These are phyloP conservation scores for Colletotrichum sp. DNA, from an alignment of 2,329 filamentous ascomycete species.

Conservation along the genomic window DNA sequence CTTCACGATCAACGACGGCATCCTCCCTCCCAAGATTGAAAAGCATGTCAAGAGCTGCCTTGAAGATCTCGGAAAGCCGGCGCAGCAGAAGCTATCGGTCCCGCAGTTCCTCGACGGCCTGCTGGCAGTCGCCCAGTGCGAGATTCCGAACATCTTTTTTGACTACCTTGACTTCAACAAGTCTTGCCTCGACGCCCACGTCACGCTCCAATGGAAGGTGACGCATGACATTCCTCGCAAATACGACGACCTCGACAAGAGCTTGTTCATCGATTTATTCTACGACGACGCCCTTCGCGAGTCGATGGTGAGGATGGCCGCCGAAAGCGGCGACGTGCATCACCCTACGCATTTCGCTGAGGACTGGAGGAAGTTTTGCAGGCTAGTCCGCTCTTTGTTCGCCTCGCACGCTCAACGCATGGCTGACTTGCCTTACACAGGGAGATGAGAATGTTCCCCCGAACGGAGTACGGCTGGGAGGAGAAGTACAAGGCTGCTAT, in stretches of 20 bases:
- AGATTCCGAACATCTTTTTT: neutral
- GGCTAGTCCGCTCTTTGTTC: neutral
- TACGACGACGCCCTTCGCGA: neutral
- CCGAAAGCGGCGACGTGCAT: neutral
- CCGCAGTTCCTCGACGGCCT: neutral
- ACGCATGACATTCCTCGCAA: neutral
- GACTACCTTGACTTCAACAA: neutral
- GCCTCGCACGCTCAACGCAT: neutral
- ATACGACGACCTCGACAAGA: neutral
- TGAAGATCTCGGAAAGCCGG: neutral
- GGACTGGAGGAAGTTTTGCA: neutral
- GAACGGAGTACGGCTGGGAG: neutral
- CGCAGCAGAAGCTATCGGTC: neutral
- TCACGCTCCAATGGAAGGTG: neutral
- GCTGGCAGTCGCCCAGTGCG: neutral
- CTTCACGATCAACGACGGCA: neutral
- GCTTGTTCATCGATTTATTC: neutral
- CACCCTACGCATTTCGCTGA: neutral
- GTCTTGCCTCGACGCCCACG: neutral
- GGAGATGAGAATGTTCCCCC: neutral
- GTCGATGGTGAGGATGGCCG: neutral
- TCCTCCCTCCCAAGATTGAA: neutral
- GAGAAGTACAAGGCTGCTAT: neutral
- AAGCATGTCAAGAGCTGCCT: neutral
- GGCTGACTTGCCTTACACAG: neutral